These are phyloP conservation scores for Berberis vulgaris DNA, from an alignment of 164 flowering plant genomes.

Conservation along the genomic window DNA sequence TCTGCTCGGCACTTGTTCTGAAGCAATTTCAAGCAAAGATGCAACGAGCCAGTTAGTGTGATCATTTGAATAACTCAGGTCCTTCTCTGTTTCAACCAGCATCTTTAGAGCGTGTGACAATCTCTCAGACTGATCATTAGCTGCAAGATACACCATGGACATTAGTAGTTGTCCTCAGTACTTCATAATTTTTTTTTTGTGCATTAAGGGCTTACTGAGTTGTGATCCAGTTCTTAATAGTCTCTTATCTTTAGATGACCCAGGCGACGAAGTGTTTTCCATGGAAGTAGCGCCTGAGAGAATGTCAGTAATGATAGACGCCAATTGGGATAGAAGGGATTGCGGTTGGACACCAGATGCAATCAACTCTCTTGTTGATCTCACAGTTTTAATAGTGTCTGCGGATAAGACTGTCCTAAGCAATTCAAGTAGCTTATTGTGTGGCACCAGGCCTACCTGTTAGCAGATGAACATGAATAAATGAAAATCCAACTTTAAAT, in stretches of 20 bases:
- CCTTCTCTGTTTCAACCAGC: conserved; percentile 27
- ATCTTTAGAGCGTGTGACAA: conserved; percentile 25
- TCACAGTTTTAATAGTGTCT: conserved; percentile 21
- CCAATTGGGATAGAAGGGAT: conserved; percentile 25
- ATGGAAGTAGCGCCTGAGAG: conserved; percentile 17
- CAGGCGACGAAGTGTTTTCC: conserved; percentile 8
- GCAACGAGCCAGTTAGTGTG: conserved; percentile 20
- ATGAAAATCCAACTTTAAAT: background rate
- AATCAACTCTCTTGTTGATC: conserved; percentile 19
- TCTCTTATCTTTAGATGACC: conserved; percentile 12
- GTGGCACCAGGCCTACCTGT: conserved; percentile 33
- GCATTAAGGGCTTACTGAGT: conserved; percentile 6
- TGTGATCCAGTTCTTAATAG: conserved; percentile 11
- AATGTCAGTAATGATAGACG: conserved; percentile 28
- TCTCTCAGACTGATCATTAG: conserved; percentile 15
- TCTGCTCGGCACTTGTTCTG: conserved; percentile 13
- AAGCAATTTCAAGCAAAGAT: conserved; percentile 25
- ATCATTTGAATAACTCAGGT: conserved; percentile 20
- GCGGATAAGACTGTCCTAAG: conserved; percentile 21
- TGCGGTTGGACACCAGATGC: conserved; percentile 26
- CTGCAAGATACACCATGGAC: conserved; percentile 15
- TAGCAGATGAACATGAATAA: background rate
- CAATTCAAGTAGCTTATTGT: conserved; percentile 16
- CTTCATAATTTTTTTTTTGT: background rate
- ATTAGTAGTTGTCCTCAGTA: background rate